A percentile compares a stretch with the other conserved stretches of the same genome.
These are phyloP conservation scores for Rhizopus stolonifer DNA, from an alignment of 371 early-diverging fungal species.

Conservation along the genomic window DNA sequence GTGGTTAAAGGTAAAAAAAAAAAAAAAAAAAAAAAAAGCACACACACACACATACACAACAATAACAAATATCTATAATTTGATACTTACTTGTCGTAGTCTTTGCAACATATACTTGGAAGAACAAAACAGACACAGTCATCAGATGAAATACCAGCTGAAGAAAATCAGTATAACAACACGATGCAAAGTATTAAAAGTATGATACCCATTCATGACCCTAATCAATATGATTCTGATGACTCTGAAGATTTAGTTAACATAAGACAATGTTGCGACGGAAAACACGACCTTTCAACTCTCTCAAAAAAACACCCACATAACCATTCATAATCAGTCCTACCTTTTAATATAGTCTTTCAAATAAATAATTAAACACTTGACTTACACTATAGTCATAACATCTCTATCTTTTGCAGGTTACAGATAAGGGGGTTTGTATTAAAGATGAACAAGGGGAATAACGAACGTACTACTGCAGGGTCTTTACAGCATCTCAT, in stretches of 20 bases:
- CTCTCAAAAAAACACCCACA: constrained; percentile 15
- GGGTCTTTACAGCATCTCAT: too few species aligned
- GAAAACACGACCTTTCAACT: constrained; percentile 38
- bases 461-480: too few species aligned
- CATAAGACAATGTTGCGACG: constrained; percentile 42
- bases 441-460: too few species aligned
- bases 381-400: too few species aligned
- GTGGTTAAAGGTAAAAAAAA: constrained; percentile 56
- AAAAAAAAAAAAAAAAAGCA: too few species aligned
- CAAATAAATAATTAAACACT: too few species aligned
- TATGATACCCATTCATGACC: constrained; percentile 5
- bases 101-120: constrained; percentile 24
- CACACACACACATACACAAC: not conserved
- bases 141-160: constrained; percentile 10
- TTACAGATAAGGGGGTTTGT: too few species aligned
- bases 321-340: too few species aligned
- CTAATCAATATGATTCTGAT: constrained; percentile 28
- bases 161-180: not conserved
- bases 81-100: constrained; percentile 18
- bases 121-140: constrained; percentile 15
- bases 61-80: not conserved
- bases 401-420: too few species aligned
- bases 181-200: constrained; percentile 1
- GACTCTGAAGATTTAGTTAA: constrained; percentile 39
- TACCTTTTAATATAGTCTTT: too few species aligned